These are phyloP conservation scores for Oemleria cerasiformis DNA, from an alignment of 306 rosid genomes.

Conservation along the genomic window DNA sequence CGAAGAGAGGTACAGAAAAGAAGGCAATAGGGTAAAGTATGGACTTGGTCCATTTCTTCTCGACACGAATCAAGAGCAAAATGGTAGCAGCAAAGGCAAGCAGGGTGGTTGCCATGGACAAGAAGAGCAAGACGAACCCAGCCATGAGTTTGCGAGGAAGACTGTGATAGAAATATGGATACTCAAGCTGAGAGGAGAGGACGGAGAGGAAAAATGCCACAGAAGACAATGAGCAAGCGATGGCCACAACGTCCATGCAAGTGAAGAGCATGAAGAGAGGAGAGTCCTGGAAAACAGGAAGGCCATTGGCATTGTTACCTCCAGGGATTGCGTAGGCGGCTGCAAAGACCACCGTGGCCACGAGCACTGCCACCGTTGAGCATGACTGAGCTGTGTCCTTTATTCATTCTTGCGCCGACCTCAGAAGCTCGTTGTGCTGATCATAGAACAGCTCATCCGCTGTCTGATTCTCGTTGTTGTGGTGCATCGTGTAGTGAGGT, in stretches of 20 bases:
- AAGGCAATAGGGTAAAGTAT: conserved; percentile 22
- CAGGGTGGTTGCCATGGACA: conserved; percentile 28
- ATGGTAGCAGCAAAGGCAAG: conserved; percentile 33
- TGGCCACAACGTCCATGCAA: conserved; percentile 29
- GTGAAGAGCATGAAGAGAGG: conserved; percentile 35
- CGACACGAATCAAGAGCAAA: conserved; percentile 12
- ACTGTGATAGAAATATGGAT: conserved; percentile 13
- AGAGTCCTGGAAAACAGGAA: neutral
- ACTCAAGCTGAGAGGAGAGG: conserved; percentile 29
- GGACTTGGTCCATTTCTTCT: conserved; percentile 15
- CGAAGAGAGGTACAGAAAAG: conserved; percentile 15
- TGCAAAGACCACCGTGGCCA: conserved; percentile 35
- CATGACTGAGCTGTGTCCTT: conserved; percentile 30
- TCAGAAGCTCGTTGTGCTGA: neutral
- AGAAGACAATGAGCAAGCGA: conserved; percentile 31
- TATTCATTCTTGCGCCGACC: conserved; percentile 27
- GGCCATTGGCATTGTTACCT: neutral
- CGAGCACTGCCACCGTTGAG: conserved; percentile 27
- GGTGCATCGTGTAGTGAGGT: neutral
- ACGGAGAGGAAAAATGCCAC: conserved; percentile 47
- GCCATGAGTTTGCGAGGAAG: conserved; percentile 27
- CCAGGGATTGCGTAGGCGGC: conserved; percentile 33
- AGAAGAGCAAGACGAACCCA: conserved; percentile 33
- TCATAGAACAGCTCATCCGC: conserved; percentile 11
- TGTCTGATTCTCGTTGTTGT: neutral